phyloP scores from a whole-genome alignment of 306 rosid genomes.

The Trichosanthes truncata region DNA sequence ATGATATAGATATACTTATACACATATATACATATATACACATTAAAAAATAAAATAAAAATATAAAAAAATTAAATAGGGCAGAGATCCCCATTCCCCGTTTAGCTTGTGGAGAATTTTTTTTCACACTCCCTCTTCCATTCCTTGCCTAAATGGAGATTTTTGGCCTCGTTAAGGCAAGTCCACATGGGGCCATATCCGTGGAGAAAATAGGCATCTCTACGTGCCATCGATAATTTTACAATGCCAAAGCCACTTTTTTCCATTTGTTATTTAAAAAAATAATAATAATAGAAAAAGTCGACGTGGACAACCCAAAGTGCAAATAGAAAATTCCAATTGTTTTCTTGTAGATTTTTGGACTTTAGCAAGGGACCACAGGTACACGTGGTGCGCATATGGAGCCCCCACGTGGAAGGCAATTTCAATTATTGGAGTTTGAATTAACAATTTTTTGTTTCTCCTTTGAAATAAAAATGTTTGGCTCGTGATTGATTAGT shows the following conservation, averaged over 20 bases:
- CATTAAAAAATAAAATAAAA: too few species aligned
- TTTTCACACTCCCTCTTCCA: too few species aligned
- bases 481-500: not conserved
- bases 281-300: not conserved
- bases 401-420: not conserved
- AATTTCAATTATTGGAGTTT: not conserved
- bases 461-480: not conserved
- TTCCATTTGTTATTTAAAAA: not conserved
- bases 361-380: not conserved
- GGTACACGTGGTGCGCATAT: not conserved
- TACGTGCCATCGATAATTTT: not conserved
- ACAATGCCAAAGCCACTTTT: not conserved
- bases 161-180: too few species aligned
- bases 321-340: conserved; percentile 1
- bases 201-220: too few species aligned
- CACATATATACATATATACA: too few species aligned
- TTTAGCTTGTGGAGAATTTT: too few species aligned
- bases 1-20: too few species aligned
- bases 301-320: not conserved
- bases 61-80: too few species aligned
- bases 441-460: not conserved
- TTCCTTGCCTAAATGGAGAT: too few species aligned
- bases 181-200: too few species aligned
- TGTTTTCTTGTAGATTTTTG: not conserved
- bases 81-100: too few species aligned